Conservation (phyloP, 2,329 filamentous ascomycete species). For the Keithomyces neogunnii region DNA sequence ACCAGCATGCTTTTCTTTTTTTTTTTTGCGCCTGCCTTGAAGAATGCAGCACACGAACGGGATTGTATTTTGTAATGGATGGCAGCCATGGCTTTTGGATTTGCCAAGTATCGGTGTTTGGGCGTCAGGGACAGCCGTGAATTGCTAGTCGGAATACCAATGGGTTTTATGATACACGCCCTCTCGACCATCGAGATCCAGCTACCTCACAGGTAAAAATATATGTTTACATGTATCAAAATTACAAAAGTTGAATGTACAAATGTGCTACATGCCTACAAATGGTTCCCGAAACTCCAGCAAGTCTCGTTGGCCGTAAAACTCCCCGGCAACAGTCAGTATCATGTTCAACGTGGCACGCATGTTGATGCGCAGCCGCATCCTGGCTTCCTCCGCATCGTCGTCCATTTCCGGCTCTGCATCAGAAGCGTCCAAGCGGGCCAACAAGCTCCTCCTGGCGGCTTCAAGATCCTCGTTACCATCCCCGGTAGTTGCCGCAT, state of each 20-base stretch:
- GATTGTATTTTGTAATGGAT: background rate
- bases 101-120: background rate
- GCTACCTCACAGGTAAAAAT: background rate
- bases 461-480: constrained; percentile 36
- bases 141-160: background rate
- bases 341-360: constrained; percentile 86
- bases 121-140: background rate
- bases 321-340: constrained; percentile 75
- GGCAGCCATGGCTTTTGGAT: background rate
- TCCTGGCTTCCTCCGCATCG: constrained; percentile 19
- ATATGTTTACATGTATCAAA: background rate
- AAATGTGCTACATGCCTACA: constrained; percentile 29
- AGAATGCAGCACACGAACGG: background rate
- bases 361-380: constrained; percentile 39
- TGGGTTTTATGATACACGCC: no score
- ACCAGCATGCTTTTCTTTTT: background rate
- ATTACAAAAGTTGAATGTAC: background rate
- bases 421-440: constrained; percentile 26
- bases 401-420: constrained; percentile 14
- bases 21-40: background rate
- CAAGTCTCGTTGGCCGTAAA: constrained; percentile 82
- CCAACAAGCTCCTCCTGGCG: constrained; percentile 40
- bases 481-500: constrained; percentile 12
- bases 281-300: constrained; percentile 64
- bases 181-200: background rate